phyloP scores from a whole-genome alignment of 2,329 filamentous ascomycete genomes.

The Xylaria sp. region DNA sequence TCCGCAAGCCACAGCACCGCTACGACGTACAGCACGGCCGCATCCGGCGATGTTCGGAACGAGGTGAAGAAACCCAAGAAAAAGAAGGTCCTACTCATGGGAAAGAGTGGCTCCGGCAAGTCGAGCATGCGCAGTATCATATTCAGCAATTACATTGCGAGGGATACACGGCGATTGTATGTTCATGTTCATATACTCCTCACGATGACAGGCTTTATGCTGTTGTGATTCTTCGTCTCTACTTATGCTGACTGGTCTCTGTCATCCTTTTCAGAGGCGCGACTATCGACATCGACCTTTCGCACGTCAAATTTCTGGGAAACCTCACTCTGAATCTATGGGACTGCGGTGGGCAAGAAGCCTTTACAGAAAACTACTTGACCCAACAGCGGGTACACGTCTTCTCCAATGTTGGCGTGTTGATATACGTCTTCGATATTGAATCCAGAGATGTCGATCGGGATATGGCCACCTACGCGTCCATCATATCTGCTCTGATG shows the following conservation, averaged over 20 bases:
- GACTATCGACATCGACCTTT: slow-evolving; percentile 98
- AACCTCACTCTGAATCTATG: slow-evolving; percentile 97
- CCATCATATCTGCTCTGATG: slow-evolving; percentile 86
- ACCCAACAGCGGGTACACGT: slow-evolving; percentile 95
- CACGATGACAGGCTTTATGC: no score
- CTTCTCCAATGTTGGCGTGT: slow-evolving; percentile 93
- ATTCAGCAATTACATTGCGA: slow-evolving; percentile 98
- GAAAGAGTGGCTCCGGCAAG: slow-evolving; percentile 96
- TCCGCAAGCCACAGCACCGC: slow-evolving; percentile 40
- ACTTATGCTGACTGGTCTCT: slow-evolving; percentile 8
- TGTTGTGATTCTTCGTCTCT: no score
- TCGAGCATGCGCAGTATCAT: slow-evolving; percentile 99
- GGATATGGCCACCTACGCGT: slow-evolving; percentile 90
- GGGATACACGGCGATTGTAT: slow-evolving; percentile 87
- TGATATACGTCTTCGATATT: slow-evolving; percentile 99
- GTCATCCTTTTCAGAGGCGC: slow-evolving; percentile 68
- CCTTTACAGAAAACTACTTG: slow-evolving; percentile 98
- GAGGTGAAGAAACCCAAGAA: slow-evolving; percentile 79
- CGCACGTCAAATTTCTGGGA: slow-evolving; percentile 98
- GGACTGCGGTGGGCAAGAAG: slow-evolving; percentile 99
- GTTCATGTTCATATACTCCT: slow-evolving; percentile 47
- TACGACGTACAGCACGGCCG: slow-evolving; percentile 14
- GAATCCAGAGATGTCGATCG: slow-evolving; percentile 94
- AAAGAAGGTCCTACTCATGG: slow-evolving; percentile 90
- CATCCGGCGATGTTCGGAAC: slow-evolving; percentile 54